Conservation (phyloP, 2,329 filamentous ascomycete species). For the Ilyonectria mors-panacis region DNA sequence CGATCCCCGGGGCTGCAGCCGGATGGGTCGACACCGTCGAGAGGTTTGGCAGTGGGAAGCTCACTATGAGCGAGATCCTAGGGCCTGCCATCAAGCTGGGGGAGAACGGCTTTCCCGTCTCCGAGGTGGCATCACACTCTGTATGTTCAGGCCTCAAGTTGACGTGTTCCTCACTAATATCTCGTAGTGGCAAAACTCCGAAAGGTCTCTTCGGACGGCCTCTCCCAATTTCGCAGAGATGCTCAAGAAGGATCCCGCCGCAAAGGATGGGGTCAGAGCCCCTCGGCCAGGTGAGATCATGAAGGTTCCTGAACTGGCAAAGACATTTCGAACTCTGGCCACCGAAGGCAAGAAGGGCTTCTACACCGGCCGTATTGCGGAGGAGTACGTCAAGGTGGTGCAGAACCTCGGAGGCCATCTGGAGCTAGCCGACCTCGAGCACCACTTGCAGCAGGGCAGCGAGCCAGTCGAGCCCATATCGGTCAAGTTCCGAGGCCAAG, state of each 20-base stretch:
- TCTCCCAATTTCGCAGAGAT: conserved; percentile 92
- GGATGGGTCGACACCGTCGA: conserved; percentile 94
- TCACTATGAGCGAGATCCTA: conserved; percentile 83
- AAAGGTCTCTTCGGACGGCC: conserved; percentile 75
- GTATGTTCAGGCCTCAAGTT: conserved; percentile 63
- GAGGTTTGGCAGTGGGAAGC: conserved; percentile 89
- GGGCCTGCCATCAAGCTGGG: conserved; percentile 87
- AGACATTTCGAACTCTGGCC: conserved; percentile 85
- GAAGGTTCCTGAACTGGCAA: conserved; percentile 85
- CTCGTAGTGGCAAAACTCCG: conserved; percentile 79
- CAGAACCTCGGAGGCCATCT: conserved; percentile 83
- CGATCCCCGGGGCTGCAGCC: conserved; percentile 90
- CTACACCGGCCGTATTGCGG: conserved; percentile 87
- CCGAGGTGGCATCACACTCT: conserved; percentile 79
- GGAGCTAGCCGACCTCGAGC: conserved; percentile 82
- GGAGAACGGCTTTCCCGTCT: conserved; percentile 91
- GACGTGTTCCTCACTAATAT: conserved; percentile 1
- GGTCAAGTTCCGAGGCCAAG: conserved; percentile 81
- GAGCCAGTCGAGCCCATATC: conserved; percentile 91
- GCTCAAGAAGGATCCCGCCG: conserved; percentile 82
- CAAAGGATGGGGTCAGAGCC: conserved; percentile 78
- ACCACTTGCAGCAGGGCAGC: conserved; percentile 78
- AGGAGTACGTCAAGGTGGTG: conserved; percentile 85
- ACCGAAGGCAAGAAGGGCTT: conserved; percentile 90
- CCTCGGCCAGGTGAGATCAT: conserved; percentile 89